Conservation (phyloP, 164 flowering plant species). For the Piper longum region DNA sequence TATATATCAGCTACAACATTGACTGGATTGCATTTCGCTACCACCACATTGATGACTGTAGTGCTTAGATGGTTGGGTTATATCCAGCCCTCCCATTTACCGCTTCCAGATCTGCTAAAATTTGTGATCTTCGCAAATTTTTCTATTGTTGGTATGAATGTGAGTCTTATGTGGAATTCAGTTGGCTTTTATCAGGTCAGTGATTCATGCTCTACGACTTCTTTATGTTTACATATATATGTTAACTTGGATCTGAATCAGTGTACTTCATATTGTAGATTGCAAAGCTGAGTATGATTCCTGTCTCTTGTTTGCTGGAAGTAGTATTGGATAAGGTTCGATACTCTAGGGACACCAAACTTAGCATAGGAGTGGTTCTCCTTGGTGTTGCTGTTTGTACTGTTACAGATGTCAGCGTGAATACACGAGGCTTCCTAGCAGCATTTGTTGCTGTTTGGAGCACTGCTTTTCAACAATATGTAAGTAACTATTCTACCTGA, state of each 20-base stretch:
- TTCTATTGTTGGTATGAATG: slow-evolving; percentile 92
- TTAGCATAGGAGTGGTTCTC: slow-evolving; percentile 64
- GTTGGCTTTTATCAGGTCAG: slow-evolving; percentile 87
- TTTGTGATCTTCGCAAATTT: slow-evolving; percentile 76
- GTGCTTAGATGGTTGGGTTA: slow-evolving; percentile 66
- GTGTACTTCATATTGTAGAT: slow-evolving; percentile 25
- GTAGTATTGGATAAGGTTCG: slow-evolving; percentile 30
- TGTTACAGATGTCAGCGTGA: slow-evolving; percentile 84
- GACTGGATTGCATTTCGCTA: slow-evolving; percentile 84
- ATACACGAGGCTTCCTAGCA: slow-evolving; percentile 56
- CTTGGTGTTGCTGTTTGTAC: slow-evolving; percentile 82
- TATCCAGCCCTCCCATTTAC: slow-evolving; percentile 65
- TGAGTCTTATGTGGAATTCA: slow-evolving; percentile 89
- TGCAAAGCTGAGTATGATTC: slow-evolving; percentile 90
- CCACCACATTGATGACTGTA: slow-evolving; percentile 63
- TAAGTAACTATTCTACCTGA: slow-evolving; percentile 22
- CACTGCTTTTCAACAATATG: slow-evolving; percentile 81
- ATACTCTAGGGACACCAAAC: slow-evolving; percentile 79
- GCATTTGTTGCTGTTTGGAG: slow-evolving; percentile 83
- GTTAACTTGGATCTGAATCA: not conserved
- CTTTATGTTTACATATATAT: no score
- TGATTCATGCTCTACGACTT: not conserved
- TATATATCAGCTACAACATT: slow-evolving; percentile 70
- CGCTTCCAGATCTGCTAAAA: slow-evolving; percentile 55
- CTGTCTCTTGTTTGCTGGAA: slow-evolving; percentile 14